Base-by-base conservation (phyloP, 148 eudicot species). In the Vaccinium corymbosum region DNA sequence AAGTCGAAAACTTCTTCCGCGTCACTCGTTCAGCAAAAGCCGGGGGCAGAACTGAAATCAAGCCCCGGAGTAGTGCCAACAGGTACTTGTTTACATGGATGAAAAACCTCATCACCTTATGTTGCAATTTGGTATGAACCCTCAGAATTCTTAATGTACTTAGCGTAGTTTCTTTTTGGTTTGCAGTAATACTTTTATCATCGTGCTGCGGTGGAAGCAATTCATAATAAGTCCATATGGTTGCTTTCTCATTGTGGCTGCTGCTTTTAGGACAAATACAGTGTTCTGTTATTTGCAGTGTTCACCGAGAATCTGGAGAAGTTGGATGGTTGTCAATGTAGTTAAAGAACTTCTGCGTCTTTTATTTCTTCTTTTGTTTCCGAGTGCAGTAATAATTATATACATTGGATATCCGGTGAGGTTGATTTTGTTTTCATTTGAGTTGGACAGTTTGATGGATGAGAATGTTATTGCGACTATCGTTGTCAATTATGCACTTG, bases 1-100 rank as follows among this genome's bases (percentile, higher is more conserved):
- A 61, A 89, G 91, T 79, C 86, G 87, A 70, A 97, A 94, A 83
- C 95, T 93, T 85, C 83, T 94, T 83, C 85, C 98, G 25, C 95
- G 88, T 38, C 92, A 94, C 84, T 97, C 99, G 84, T 94, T 97
- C 86, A 97, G 92, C 88, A 93, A 89, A 91, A 92, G 93, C 85
- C 94, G 84, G 77, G 98, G 95, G 38, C 91, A 89, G 82, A 93
- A 84, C 87, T 94, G 88, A 90, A 73, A 42, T 48, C 14, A 81
- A 83, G 27, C 59, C 78, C 25, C 66, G 29, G 51, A 59, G 42
- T 46, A 57, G 57, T 49, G 73, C 74, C 55, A 46, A 42, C 61
- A 56, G 83, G 86, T 85, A 80, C 12, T 14, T 66, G 46, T 42
- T 64, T 66, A 38, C 49, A 81, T 68, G 35, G 22, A 17, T n/a